These are phyloP conservation scores for Hysterangium stoloniferum DNA, from an alignment of 768 basidiomycete genomes.

Conservation along the genomic window DNA sequence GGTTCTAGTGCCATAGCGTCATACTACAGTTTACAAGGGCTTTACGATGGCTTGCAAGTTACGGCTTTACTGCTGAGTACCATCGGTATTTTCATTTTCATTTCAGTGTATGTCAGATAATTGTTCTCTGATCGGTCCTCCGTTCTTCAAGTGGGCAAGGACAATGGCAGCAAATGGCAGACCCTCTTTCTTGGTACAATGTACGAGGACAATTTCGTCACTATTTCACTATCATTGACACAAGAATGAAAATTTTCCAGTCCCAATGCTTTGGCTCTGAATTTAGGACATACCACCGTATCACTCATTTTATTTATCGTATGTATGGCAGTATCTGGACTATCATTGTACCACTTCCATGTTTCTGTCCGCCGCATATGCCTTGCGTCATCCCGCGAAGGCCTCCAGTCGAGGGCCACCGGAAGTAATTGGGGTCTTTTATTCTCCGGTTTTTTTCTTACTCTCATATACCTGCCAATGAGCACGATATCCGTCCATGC, in stretches of 20 bases:
- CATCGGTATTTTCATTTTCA: constrained; percentile 36
- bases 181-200: constrained; percentile 59
- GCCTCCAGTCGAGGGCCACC: constrained; percentile 39
- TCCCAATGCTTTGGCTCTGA: constrained; percentile 67
- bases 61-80: constrained; percentile 65
- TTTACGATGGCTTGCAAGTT: constrained; percentile 61
- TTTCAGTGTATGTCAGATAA: constrained; percentile 6
- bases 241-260: no score
- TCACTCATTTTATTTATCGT: constrained; percentile 54
- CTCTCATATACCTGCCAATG: constrained; percentile 66
- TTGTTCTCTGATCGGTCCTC: neutral
- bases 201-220: constrained; percentile 29
- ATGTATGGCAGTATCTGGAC: constrained; percentile 46
- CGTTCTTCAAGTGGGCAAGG: constrained; percentile 34
- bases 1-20: constrained; percentile 63
- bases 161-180: constrained; percentile 44
- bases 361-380: constrained; percentile 38
- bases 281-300: constrained; percentile 54
- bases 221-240: constrained; percentile 13
- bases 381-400: constrained; percentile 40
- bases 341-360: constrained; percentile 52
- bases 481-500: constrained; percentile 74
- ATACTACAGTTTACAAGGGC: constrained; percentile 63
- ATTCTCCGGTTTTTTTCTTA: constrained; percentile 56
- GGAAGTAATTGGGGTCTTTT: constrained; percentile 46